Percentiles rank a stretch among this genome's conserved stretches.
Evolutionary conservation across 768 basidiomycete species (phyloP).

Genomic region (Hygrocybe coccinea): DNA sequence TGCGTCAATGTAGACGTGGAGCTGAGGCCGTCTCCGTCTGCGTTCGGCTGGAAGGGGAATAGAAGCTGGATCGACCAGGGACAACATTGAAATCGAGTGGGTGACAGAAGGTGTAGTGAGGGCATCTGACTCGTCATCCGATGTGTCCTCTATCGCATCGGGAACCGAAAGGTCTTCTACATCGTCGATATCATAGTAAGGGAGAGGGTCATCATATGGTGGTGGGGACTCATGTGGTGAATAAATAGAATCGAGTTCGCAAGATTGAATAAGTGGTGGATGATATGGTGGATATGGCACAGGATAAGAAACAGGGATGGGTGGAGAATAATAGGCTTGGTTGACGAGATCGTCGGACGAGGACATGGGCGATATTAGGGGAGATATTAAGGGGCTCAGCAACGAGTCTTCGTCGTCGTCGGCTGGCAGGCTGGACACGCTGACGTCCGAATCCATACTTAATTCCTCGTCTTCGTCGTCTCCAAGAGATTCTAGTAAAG

Average conservation of each 20-base stretch:
- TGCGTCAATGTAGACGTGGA: slow-evolving; percentile 54
- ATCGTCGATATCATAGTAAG: slow-evolving; percentile 60
- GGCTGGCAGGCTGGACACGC: slow-evolving; percentile 42
- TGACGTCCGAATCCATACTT: slow-evolving; percentile 40
- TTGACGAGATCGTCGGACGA: slow-evolving; percentile 70
- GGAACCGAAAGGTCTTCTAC: slow-evolving; percentile 66
- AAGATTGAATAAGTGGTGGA: slow-evolving; percentile 52
- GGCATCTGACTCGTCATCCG: slow-evolving; percentile 79
- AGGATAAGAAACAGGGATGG: slow-evolving; percentile 53
- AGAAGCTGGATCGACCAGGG: slow-evolving; percentile 47
- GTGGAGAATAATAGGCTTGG: slow-evolving; percentile 45
- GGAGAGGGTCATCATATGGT: slow-evolving; percentile 52
- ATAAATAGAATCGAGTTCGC: slow-evolving; percentile 12
- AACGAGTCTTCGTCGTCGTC: slow-evolving; percentile 64
- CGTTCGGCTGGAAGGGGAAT: slow-evolving; percentile 48
- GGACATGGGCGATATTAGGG: slow-evolving; percentile 64
- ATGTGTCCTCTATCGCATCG: slow-evolving; percentile 78
- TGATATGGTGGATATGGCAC: slow-evolving; percentile 60
- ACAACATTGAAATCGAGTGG: slow-evolving; percentile 55
- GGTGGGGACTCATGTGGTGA: slow-evolving; percentile 38
- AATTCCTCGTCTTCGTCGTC: slow-evolving; percentile 65
- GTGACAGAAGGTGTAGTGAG: slow-evolving; percentile 57
- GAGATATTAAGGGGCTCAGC: slow-evolving; percentile 64
- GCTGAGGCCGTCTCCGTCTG: slow-evolving; percentile 43
- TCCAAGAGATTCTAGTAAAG: slow-evolving; percentile 66